These are phyloP conservation scores for Phlebopus sp. DNA, from an alignment of 1,284 basidiomycete genomes.

Conservation along the genomic window DNA sequence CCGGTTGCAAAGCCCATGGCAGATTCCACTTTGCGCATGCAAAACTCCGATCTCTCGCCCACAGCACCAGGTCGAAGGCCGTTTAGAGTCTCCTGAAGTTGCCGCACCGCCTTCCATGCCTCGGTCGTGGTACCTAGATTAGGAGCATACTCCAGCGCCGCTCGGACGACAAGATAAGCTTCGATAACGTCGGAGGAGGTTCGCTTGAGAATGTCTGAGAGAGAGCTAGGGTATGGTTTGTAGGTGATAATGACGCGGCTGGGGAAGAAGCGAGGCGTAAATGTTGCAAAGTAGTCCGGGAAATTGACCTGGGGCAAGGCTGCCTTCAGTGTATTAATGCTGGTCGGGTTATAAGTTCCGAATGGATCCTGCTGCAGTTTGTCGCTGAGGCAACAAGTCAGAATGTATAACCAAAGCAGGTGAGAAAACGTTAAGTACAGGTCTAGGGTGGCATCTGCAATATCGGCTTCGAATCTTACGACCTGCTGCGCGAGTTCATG, in stretches of 20 bases:
- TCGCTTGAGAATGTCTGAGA: slow-evolving; percentile 69
- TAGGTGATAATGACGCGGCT: slow-evolving; percentile 78
- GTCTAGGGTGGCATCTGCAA: slow-evolving; percentile 83
- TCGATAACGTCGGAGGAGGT: slow-evolving; percentile 76
- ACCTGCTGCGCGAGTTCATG: slow-evolving; percentile 71
- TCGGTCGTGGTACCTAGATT: slow-evolving; percentile 72
- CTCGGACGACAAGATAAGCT: slow-evolving; percentile 80
- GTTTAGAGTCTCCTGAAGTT: slow-evolving; percentile 67
- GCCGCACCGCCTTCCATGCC: slow-evolving; percentile 71
- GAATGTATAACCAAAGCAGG: background rate
- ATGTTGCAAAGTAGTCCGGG: slow-evolving; percentile 79
- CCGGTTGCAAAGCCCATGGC: slow-evolving; percentile 74
- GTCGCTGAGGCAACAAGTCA: slow-evolving; percentile 42
- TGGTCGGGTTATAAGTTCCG: slow-evolving; percentile 85
- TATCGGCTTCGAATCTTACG: slow-evolving; percentile 74
- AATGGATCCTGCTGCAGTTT: slow-evolving; percentile 75
- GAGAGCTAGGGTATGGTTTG: slow-evolving; percentile 72
- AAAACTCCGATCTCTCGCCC: slow-evolving; percentile 80
- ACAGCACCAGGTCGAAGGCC: slow-evolving; percentile 88
- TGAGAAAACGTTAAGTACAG: slow-evolving; percentile 44
- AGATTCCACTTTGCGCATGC: slow-evolving; percentile 60
- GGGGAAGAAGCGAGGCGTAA: slow-evolving; percentile 79
- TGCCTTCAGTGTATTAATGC: slow-evolving; percentile 66
- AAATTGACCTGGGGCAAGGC: slow-evolving; percentile 81
- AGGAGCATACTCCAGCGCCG: slow-evolving; percentile 63